These are phyloP conservation scores for Pichia sp. DNA, from an alignment of 1,139 yeast species.

Conservation along the genomic window DNA sequence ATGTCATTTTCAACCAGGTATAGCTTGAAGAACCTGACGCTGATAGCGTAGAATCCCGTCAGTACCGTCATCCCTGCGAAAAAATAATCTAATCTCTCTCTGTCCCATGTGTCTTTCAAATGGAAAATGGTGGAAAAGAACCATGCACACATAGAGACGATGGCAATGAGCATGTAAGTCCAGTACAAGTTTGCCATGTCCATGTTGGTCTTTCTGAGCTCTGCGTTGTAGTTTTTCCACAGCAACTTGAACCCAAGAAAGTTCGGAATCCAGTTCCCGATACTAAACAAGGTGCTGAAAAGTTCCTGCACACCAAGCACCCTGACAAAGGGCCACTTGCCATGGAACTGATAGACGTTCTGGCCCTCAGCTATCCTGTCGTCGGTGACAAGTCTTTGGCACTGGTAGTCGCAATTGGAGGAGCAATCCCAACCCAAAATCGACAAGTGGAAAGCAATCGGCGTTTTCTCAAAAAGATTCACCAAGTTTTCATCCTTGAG, in stretches of 20 bases:
- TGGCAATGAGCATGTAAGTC: conserved; percentile 44
- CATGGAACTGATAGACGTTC: conserved; percentile 80
- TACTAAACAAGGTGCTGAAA: conserved; percentile 73
- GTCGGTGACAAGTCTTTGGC: conserved; percentile 71
- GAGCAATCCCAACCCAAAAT: conserved; percentile 72
- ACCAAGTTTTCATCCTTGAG: conserved; percentile 23
- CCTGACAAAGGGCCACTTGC: conserved; percentile 92
- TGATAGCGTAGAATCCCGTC: conserved; percentile 67
- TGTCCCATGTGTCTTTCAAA: conserved; percentile 68
- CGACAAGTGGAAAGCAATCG: conserved; percentile 41
- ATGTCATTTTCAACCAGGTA: conserved; percentile 39
- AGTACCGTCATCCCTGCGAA: conserved; percentile 88
- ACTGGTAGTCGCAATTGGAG: conserved; percentile 85
- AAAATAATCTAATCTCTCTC: conserved; percentile 87
- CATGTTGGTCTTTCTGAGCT: conserved; percentile 21
- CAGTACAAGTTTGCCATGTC: conserved; percentile 34
- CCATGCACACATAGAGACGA: conserved; percentile 86
- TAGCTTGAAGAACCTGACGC: conserved; percentile 53
- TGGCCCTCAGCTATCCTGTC: conserved; percentile 44
- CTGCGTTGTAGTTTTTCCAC: conserved; percentile 22
- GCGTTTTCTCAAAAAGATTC: conserved; percentile 37
- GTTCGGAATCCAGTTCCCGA: conserved; percentile 77
- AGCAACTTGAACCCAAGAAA: conserved; percentile 50
- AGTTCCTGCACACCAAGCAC: conserved; percentile 77
- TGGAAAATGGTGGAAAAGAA: conserved; percentile 80